Evolutionary conservation across 2,329 filamentous ascomycete species (phyloP).

Genomic region (Huntiella moniliformis): DNA sequence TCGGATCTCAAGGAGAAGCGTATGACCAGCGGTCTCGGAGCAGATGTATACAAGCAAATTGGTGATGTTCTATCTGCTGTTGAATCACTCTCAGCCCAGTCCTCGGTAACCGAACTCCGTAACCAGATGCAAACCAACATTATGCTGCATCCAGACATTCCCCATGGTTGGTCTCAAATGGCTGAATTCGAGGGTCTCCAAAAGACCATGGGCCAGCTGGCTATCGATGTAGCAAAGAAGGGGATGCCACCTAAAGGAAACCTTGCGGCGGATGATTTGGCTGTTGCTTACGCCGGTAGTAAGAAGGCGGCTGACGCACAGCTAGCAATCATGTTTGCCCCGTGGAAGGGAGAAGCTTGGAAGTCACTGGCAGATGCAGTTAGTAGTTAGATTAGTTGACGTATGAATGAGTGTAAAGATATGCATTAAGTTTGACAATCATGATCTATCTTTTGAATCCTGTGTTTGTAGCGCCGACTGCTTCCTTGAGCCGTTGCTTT

Average conservation of each 20-base stretch:
- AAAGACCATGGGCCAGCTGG: conserved; percentile 59
- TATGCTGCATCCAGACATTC: conserved; percentile 61
- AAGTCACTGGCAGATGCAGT: conserved; percentile 28
- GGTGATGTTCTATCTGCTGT: conserved; percentile 60
- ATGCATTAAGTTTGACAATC: background rate
- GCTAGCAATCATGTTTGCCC: conserved; percentile 58
- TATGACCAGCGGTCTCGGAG: conserved; percentile 42
- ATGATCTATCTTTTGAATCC: too few species aligned
- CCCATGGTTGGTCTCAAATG: conserved; percentile 65
- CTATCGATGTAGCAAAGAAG: conserved; percentile 41
- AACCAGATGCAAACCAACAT: conserved; percentile 56
- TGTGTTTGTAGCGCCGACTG: conserved; percentile 19
- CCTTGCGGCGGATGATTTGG: conserved; percentile 50
- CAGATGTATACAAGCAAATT: conserved; percentile 47
- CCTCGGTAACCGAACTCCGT: conserved; percentile 31
- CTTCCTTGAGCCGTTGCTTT: conserved; percentile 48
- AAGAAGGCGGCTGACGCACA: conserved; percentile 56
- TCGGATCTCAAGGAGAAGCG: conserved; percentile 59
- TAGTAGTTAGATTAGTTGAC: background rate
- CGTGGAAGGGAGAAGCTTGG: conserved; percentile 57
- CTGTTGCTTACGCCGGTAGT: conserved; percentile 55
- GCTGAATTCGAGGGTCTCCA: conserved; percentile 37
- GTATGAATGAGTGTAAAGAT: background rate
- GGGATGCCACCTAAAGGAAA: conserved; percentile 54
- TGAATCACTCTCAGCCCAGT: conserved; percentile 35